These are phyloP conservation scores for Cercospora janseana DNA, from an alignment of 2,329 filamentous ascomycete species.

Conservation along the genomic window DNA sequence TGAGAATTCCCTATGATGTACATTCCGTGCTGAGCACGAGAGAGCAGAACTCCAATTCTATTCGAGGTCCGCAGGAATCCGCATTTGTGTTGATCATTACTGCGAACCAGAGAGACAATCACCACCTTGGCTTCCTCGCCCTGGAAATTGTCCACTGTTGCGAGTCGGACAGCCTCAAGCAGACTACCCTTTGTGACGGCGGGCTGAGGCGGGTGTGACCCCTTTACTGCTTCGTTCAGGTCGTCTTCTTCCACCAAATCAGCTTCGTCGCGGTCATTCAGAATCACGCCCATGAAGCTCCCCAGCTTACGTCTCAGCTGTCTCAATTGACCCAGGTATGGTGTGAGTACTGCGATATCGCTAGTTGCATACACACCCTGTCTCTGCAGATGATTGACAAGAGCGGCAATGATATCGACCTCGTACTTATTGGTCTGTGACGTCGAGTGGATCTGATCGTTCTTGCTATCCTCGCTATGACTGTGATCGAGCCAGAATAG, in stretches of 20 bases:
- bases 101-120: slow-evolving; percentile 68
- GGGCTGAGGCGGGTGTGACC: not conserved
- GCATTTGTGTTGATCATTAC: slow-evolving; percentile 55
- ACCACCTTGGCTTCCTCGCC: slow-evolving; percentile 73
- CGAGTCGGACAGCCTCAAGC: slow-evolving; percentile 16
- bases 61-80: slow-evolving; percentile 68
- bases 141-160: slow-evolving; percentile 66
- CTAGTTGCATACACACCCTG: slow-evolving; percentile 60
- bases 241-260: slow-evolving; percentile 12
- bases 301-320: slow-evolving; percentile 44
- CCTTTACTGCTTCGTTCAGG: slow-evolving; percentile 1
- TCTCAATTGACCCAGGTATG: slow-evolving; percentile 59
- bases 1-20: slow-evolving; percentile 60
- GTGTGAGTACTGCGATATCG: slow-evolving; percentile 70
- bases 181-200: slow-evolving; percentile 14
- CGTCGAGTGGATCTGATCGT: slow-evolving; percentile 23
- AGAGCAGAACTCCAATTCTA: slow-evolving; percentile 67
- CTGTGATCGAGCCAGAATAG: slow-evolving; percentile 64
- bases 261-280: slow-evolving; percentile 55
- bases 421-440: slow-evolving; percentile 61
- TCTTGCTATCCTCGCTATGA: slow-evolving; percentile 44
- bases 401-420: slow-evolving; percentile 59
- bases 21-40: slow-evolving; percentile 67
- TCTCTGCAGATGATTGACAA: slow-evolving; percentile 64
- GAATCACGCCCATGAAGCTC: slow-evolving; percentile 42